Evolutionary conservation across 2,329 filamentous ascomycete species (phyloP), one percentile per base, ranked within the genome.

Genomic region (Bipolaris gigantea): DNA sequence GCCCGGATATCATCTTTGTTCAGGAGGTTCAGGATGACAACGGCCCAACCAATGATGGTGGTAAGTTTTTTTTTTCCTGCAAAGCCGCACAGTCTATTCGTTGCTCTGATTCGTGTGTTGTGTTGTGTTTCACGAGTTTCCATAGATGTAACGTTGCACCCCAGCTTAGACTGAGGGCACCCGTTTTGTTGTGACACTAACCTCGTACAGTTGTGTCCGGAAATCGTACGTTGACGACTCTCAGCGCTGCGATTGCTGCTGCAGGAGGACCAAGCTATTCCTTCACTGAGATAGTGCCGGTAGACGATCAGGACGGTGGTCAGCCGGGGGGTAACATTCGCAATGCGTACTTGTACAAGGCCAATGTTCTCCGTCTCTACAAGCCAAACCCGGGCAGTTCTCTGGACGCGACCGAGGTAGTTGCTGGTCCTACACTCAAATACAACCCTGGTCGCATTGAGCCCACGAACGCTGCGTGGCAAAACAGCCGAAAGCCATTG

Each of bases 301-400:
- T 80, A 32, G 76, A 89, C 67, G 78, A 82, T 70, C 63, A 80
- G 57, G 86, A 89, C 60, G 88, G 88, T 53, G 88, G 88, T 32
- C 75, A 83, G 56, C 84, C 85, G 1, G 87, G 88, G 13, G 87
- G 86, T 34, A 90, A 90, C 76, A 90, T 90, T 71, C 87, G 87
- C 40, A 77, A 79, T 42, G 87, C 86, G 0, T 90, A 89, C 73
- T 78, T 90, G 10, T 90, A 89, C 80, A 83, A 86, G 35, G 78
- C 85, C 0, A 77, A 80, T 16, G 71, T 83, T 3, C 67, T 90
- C 40, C 77, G 79, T 43, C 81, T 89, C n/a, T 80, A 80, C 64
- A 81, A 85, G 55, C 78, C 81, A 46, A 85, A 82, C 67, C 80
- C 79, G 0, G 87, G 87, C 41, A 76, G 75, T 36, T 73, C 79